Percentiles rank a stretch among this genome's conserved stretches.
Conservation (phyloP, 495 filamentous ascomycete species). For the Halenospora varia region DNA sequence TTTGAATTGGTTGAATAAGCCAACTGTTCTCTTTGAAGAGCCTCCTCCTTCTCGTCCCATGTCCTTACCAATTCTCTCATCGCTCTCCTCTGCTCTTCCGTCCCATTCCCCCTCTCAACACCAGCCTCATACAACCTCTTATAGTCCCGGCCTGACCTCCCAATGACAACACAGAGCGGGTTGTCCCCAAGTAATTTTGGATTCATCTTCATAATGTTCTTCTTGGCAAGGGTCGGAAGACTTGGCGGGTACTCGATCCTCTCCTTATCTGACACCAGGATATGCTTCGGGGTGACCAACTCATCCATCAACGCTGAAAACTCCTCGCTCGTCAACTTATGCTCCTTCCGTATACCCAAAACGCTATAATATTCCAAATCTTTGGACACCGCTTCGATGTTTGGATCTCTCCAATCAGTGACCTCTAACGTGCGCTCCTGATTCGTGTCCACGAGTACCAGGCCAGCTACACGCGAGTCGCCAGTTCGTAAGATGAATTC, state of each 20-base stretch:
- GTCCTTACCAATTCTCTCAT: slow-evolving; percentile 30
- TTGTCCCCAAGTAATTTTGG: slow-evolving; percentile 16
- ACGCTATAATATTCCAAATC: slow-evolving; percentile 7
- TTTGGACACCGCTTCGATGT: not conserved
- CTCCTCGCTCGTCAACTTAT: slow-evolving; percentile 15
- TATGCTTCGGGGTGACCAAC: not conserved
- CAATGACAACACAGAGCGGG: slow-evolving; percentile 15
- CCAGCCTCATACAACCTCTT: slow-evolving; percentile 29
- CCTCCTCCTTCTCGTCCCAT: slow-evolving; percentile 29
- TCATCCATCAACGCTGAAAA: slow-evolving; percentile 8
- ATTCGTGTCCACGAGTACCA: slow-evolving; percentile 17
- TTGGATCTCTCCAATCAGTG: not conserved
- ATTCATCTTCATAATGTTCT: slow-evolving; percentile 13
- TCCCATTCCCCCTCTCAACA: slow-evolving; percentile 31
- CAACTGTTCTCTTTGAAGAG: slow-evolving; percentile 29
- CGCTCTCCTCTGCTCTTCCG: slow-evolving; percentile 29
- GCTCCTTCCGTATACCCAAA: not conserved
- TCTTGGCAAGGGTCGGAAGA: slow-evolving; percentile 12
- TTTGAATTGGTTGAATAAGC: slow-evolving; percentile 31
- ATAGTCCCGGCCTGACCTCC: slow-evolving; percentile 29
- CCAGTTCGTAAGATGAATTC: slow-evolving; percentile 12
- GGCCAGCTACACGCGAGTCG: slow-evolving; percentile 12
- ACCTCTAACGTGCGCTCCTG: slow-evolving; percentile 11
- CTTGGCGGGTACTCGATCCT: slow-evolving; percentile 2
- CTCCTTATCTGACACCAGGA: slow-evolving; percentile 4